Percentiles rank a stretch among this genome's conserved stretches.
These are phyloP conservation scores for Dothideomycetes sp. DNA, from an alignment of 2,329 filamentous ascomycete species.

Conservation along the genomic window DNA sequence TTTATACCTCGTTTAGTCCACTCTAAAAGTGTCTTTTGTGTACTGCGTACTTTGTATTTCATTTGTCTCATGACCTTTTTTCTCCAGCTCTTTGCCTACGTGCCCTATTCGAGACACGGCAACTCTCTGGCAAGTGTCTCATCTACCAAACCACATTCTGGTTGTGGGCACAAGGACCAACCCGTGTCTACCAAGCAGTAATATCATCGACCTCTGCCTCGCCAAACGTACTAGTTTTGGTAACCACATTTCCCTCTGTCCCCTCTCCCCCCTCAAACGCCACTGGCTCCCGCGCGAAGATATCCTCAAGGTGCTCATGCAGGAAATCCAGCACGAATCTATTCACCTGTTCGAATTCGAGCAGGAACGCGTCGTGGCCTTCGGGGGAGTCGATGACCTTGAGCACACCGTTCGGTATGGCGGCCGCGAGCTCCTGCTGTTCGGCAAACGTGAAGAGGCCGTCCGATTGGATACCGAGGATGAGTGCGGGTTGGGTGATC, in stretches of 20 bases:
- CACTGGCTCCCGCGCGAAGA: slow-evolving; percentile 54
- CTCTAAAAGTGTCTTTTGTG: too few relatives aligned
- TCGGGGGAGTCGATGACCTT: slow-evolving; percentile 88
- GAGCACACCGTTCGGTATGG: slow-evolving; percentile 66
- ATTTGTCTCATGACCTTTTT: too few relatives aligned
- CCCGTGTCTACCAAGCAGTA: slow-evolving; percentile 81
- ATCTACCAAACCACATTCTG: too few relatives aligned
- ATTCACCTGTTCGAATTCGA: slow-evolving; percentile 98
- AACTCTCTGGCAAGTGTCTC: too few relatives aligned
- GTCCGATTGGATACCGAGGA: slow-evolving; percentile 90
- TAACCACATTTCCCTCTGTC: slow-evolving; percentile 46
- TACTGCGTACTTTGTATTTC: too few relatives aligned
- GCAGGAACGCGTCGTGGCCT: slow-evolving; percentile 88
- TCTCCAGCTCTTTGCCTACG: too few relatives aligned
- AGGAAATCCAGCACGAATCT: slow-evolving; percentile 75
- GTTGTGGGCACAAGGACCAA: too few relatives aligned
- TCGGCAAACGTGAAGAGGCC: slow-evolving; percentile 96
- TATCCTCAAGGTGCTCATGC: slow-evolving; percentile 70
- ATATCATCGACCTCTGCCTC: slow-evolving; percentile 96
- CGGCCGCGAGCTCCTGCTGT: slow-evolving; percentile 79
- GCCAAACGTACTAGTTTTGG: slow-evolving; percentile 84
- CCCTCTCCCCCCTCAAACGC: slow-evolving; percentile 19
- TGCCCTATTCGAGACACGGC: too few relatives aligned
- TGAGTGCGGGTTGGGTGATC: slow-evolving; percentile 80
- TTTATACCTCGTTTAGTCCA: too few relatives aligned